A percentile compares a stretch with the other conserved stretches of the same genome.
Conservation (phyloP, 2,329 filamentous ascomycete species). For the Curvularia eragrostidis region DNA sequence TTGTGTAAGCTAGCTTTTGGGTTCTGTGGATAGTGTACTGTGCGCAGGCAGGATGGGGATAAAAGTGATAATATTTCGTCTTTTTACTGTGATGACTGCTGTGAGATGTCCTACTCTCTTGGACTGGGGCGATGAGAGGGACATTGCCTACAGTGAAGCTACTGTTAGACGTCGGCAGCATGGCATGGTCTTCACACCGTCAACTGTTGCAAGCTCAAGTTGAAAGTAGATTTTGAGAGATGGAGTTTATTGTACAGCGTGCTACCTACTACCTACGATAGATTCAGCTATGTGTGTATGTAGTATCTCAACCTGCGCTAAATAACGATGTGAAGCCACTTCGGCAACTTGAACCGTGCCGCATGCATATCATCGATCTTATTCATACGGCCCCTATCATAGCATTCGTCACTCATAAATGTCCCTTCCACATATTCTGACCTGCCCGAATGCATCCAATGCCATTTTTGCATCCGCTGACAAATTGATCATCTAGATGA, state of each 20-base stretch:
- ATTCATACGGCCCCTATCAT: neutral
- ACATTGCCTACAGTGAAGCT: neutral
- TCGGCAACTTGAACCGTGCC: conserved; percentile 9
- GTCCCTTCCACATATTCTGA: neutral
- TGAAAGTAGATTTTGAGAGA: neutral
- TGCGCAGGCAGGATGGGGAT: neutral
- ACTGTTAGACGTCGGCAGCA: neutral
- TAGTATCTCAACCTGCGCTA: neutral
- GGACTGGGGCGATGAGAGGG: neutral
- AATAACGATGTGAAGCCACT: conserved; percentile 1
- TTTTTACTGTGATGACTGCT: neutral
- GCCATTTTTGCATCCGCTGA: neutral
- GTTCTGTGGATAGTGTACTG: neutral
- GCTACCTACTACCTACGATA: neutral
- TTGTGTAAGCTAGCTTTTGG: too few species aligned
- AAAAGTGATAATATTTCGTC: neutral
- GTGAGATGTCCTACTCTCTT: neutral
- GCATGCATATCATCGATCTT: conserved; percentile 2
- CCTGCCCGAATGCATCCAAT: neutral
- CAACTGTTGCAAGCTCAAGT: neutral
- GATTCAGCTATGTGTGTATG: conserved; percentile 2
- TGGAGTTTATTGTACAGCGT: neutral
- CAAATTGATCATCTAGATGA: conserved; percentile 51
- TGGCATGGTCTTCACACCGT: neutral
- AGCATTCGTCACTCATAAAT: conserved; percentile 9